A percentile compares a stretch with the other conserved stretches of the same genome.
phyloP scores from a whole-genome alignment of 495 filamentous ascomycete species.

The Paragyromitra xinjiangensis region DNA sequence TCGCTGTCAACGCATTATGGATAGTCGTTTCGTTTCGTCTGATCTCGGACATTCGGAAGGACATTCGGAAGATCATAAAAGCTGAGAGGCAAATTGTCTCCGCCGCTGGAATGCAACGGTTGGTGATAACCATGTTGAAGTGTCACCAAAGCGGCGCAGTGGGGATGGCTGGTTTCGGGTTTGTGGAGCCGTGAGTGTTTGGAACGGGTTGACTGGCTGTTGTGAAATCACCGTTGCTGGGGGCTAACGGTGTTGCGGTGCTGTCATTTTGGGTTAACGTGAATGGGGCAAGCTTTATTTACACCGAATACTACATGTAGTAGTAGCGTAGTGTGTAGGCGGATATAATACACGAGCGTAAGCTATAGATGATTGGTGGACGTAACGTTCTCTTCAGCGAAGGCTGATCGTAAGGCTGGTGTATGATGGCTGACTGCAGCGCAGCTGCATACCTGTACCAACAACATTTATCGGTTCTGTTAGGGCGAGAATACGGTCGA shows the following conservation, averaged over 20 bases:
- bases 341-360: not conserved
- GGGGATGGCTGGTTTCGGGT: constrained; percentile 7
- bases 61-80: not conserved
- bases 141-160: not conserved
- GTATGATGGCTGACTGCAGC: not conserved
- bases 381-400: not conserved
- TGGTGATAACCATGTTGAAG: not conserved
- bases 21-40: constrained; percentile 22
- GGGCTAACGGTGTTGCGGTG: not conserved
- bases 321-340: too few species aligned
- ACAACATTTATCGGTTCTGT: not conserved
- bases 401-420: not conserved
- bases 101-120: not conserved
- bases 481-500: too few species aligned
- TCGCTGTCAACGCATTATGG: not conserved
- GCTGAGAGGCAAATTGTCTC: constrained; percentile 6
- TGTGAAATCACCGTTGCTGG: not conserved
- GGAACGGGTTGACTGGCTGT: not conserved
- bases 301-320: not conserved
- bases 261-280: not conserved
- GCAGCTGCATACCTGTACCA: not conserved
- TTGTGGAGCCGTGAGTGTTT: not conserved
- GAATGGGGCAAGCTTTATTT: not conserved
- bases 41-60: constrained; percentile 6
- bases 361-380: not conserved